Conservation (phyloP, 2,329 filamentous ascomycete species). For the Periglandula ipomoeae region DNA sequence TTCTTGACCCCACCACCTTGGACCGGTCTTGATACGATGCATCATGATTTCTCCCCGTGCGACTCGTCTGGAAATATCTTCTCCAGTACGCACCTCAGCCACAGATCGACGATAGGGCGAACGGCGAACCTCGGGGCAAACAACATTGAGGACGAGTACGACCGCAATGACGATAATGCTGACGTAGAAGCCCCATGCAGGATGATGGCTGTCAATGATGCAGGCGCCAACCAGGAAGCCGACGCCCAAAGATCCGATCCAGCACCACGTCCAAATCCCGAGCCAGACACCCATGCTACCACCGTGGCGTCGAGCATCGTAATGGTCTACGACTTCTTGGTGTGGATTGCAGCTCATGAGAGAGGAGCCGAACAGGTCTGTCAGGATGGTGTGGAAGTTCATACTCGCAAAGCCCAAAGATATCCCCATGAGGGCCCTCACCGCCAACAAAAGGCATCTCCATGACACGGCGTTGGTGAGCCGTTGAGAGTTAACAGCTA, state of each 20-base stretch:
- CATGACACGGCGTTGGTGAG: conserved; percentile 47
- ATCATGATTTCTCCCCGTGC: conserved; percentile 69
- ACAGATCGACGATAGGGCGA: conserved; percentile 61
- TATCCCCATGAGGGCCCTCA: conserved; percentile 57
- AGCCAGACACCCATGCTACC: conserved; percentile 76
- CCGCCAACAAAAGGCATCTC: conserved; percentile 51
- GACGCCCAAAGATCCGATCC: conserved; percentile 59
- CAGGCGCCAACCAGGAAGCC: conserved; percentile 64
- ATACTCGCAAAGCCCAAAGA: conserved; percentile 68
- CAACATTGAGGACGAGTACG: conserved; percentile 59
- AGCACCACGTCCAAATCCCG: conserved; percentile 70
- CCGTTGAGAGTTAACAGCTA: conserved; percentile 49
- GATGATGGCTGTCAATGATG: conserved; percentile 55
- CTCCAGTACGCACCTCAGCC: conserved; percentile 49
- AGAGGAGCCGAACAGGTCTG: conserved; percentile 69
- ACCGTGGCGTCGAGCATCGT: conserved; percentile 64
- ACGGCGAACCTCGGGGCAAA: conserved; percentile 63
- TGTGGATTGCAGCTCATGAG: conserved; percentile 64
- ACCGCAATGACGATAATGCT: conserved; percentile 57
- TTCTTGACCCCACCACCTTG: conserved; percentile 70
- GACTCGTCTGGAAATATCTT: conserved; percentile 46
- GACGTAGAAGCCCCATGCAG: conserved; percentile 69
- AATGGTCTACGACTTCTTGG: conserved; percentile 57
- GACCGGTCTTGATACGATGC: conserved; percentile 62
- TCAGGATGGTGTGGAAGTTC: conserved; percentile 63